Evolutionary conservation across 176 grass and related monocot species (phyloP).

Genomic region (Aegilops umbellulata): DNA sequence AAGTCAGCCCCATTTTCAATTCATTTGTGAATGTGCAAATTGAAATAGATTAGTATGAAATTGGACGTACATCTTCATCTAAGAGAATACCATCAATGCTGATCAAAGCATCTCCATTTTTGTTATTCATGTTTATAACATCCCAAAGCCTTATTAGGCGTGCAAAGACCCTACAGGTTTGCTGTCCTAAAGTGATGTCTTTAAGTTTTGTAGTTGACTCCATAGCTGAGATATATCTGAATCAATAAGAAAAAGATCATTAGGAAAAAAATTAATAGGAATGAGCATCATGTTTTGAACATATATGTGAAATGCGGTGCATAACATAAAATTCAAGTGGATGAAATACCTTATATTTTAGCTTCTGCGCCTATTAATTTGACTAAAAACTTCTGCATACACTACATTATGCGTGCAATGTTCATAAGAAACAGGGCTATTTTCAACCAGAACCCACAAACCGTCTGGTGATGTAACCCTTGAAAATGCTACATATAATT

Average conservation of each 20-base stretch:
- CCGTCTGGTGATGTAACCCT: not conserved
- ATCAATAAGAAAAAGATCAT: not conserved
- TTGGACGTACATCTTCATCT: not conserved
- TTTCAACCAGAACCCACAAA: not conserved
- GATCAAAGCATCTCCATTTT: not conserved
- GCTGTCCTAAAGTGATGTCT: not conserved
- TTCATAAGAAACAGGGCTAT: not conserved
- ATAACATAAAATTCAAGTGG: not conserved
- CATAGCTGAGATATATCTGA: not conserved
- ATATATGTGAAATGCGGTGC: no score
- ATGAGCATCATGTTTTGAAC: no score
- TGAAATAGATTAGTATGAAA: not conserved
- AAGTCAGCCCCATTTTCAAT: not conserved
- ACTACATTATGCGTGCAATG: not conserved
- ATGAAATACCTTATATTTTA: not conserved
- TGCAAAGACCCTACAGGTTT: not conserved
- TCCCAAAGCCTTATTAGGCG: not conserved
- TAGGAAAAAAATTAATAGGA: not conserved
- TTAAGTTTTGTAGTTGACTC: not conserved
- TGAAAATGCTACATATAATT: slow-evolving; percentile 22
- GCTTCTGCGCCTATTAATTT: not conserved
- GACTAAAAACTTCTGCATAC: not conserved
- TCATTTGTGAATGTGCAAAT: not conserved
- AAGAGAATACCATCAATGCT: not conserved
- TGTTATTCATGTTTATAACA: not conserved